Base-by-base conservation (phyloP, 495 filamentous ascomycete genomes). In the Sporormia fimetaria region DNA sequence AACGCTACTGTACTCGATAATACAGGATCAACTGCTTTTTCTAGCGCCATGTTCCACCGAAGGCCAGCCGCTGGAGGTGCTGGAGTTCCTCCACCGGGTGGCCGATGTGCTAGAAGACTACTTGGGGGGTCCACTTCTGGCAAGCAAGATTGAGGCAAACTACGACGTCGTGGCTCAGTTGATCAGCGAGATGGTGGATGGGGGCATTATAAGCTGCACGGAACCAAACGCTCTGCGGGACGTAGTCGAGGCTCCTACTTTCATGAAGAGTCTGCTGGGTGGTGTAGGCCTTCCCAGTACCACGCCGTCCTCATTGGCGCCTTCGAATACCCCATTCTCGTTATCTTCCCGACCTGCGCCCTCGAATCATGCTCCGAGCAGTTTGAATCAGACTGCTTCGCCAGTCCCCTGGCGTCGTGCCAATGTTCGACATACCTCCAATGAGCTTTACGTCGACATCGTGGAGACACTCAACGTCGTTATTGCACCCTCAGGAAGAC, bases 111-210 rank as follows among this genome's bases (percentile, higher is more conserved):
- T 99, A 14, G 92, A 99, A 63, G 90, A 95, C 41, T 96, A 95
- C 55, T 68, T 96, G 9, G 88, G 88, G 23, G 72, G 83, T n/a
- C 90, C 90, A 3, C 61, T 99, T 37, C 64, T 94, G 15, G 80
- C 85, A 11, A 69, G 67, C 42, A 94, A 87, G 63, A 78, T 99
- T 52, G 85, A 94, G 59, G 67, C 67, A 21, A 83, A 75, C 59
- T 99, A 96, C 57, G 85, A 96, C 75, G 80, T 96, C 29, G 83
- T 94, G 16, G 87, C 87, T 12, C 92, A 96, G 62, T 64, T 99
- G 6, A 69, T 96, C 20, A 80, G 78, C 51, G 90, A 99, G 64
- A 94, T 96, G 79, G 94, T 87, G 59, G 90, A 99, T 73, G 87
- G 76, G 9, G 92, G 90, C 3, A 69, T 78, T n/a, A 70, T 94